These are phyloP conservation scores for Elaeis oleifera DNA, from an alignment of 202 grass and related monocot species.

Conservation along the genomic window DNA sequence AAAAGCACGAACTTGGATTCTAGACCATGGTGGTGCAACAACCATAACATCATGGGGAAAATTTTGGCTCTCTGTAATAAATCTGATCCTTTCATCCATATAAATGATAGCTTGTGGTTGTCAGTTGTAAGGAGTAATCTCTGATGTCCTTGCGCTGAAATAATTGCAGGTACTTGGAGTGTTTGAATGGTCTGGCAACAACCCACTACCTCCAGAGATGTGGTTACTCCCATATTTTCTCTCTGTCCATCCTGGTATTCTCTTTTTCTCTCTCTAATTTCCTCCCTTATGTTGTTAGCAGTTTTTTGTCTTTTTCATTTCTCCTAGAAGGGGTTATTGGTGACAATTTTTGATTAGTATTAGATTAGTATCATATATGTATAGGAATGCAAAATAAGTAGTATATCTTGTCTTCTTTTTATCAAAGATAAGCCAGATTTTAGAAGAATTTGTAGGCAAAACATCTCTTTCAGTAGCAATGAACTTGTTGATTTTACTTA, in stretches of 20 bases:
- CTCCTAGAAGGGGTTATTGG: too few relatives aligned
- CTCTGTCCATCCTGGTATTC: slow-evolving; percentile 72
- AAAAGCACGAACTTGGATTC: slow-evolving; percentile 78
- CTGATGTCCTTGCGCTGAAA: slow-evolving; percentile 14
- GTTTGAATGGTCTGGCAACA: slow-evolving; percentile 98
- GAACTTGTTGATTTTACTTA: too few relatives aligned
- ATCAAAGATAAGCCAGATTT: too few relatives aligned
- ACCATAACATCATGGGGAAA: slow-evolving; percentile 94
- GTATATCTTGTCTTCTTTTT: too few relatives aligned
- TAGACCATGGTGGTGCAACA: slow-evolving; percentile 78
- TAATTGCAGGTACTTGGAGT: slow-evolving; percentile 77
- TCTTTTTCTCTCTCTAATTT: not conserved
- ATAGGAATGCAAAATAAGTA: too few relatives aligned
- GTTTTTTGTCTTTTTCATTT: not conserved
- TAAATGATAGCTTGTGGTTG: not conserved
- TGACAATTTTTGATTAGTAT: too few relatives aligned
- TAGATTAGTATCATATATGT: too few relatives aligned
- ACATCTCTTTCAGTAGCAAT: too few relatives aligned
- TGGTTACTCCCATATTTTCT: slow-evolving; percentile 81
- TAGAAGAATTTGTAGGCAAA: too few relatives aligned
- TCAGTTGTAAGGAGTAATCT: too few relatives aligned
- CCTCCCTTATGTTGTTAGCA: not conserved
- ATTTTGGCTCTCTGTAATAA: slow-evolving; percentile 77
- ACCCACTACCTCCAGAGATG: slow-evolving; percentile 86
- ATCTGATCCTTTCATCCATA: slow-evolving; percentile 11